Conservation (phyloP, 345 rosid genomes). For the Lagerstroemia speciosa region DNA sequence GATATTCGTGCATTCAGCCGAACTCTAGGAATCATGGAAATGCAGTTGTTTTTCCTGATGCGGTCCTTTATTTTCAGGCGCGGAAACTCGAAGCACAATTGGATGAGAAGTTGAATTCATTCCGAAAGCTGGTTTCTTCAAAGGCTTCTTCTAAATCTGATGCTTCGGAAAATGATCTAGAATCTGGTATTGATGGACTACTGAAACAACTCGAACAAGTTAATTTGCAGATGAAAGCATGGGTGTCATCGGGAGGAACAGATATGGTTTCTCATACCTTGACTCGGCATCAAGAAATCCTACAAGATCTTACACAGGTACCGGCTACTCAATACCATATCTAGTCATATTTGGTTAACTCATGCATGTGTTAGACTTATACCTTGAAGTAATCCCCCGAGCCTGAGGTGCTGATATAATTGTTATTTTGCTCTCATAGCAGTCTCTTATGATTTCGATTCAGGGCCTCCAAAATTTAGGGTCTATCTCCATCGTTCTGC, state of each 20-base stretch:
- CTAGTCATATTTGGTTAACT: not conserved
- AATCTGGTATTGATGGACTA: constrained; percentile 61
- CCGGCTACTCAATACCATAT: not conserved
- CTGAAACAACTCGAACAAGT: constrained; percentile 78
- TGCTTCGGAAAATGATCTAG: constrained; percentile 60
- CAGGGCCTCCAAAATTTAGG: not conserved
- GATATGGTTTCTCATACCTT: constrained; percentile 98
- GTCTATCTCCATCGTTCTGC: not conserved
- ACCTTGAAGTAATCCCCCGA: not conserved
- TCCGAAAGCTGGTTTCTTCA: constrained; percentile 69
- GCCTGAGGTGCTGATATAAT: not conserved
- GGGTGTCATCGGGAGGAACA: constrained; percentile 98
- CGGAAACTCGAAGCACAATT: constrained; percentile 94
- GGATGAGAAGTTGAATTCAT: constrained; percentile 92
- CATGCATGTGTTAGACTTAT: not conserved
- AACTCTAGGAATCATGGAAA: not conserved
- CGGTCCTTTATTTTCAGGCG: constrained; percentile 36
- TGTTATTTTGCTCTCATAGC: not conserved
- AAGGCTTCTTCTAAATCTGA: constrained; percentile 58
- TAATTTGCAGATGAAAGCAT: constrained; percentile 84
- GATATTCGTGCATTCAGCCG: not conserved
- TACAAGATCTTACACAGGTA: constrained; percentile 89
- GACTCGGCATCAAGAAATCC: constrained; percentile 95
- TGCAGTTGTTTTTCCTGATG: not conserved
- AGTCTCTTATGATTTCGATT: not conserved